A percentile compares a stretch with the other conserved stretches of the same genome.
phyloP scores from a whole-genome alignment of 2,329 filamentous ascomycete genomes.

The Gaeumannomyces sp. region DNA sequence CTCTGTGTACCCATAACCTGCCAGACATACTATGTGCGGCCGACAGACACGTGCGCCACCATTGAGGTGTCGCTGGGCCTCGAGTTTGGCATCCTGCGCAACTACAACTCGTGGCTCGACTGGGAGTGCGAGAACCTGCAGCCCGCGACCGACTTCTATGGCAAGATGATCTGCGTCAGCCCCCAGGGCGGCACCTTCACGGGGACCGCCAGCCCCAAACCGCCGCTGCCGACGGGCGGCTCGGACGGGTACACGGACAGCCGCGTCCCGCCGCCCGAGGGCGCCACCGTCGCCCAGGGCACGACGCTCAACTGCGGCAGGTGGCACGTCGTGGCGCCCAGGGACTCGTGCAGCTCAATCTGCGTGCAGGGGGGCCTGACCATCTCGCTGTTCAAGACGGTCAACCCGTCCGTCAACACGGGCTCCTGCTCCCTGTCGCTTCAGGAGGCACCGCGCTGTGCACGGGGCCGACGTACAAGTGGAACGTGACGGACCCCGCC shows the following conservation, averaged over 20 bases:
- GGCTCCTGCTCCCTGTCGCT: too few relatives aligned
- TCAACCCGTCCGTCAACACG: too few relatives aligned
- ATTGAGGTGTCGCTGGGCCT: neutral
- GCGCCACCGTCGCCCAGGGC: neutral
- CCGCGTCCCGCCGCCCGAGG: neutral
- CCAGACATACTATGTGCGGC: neutral
- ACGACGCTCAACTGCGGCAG: slow-evolving; percentile 1
- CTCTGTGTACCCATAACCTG: neutral
- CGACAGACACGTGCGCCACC: neutral
- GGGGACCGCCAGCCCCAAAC: neutral
- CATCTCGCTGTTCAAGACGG: too few relatives aligned
- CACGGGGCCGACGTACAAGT: too few relatives aligned
- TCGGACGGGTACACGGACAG: neutral
- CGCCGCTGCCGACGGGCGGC: neutral
- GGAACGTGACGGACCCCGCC: too few relatives aligned
- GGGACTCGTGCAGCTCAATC: neutral
- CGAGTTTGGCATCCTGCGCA: neutral
- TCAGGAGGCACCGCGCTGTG: too few relatives aligned
- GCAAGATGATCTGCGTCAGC: neutral
- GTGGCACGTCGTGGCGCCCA: neutral
- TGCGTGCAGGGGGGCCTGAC: too few relatives aligned
- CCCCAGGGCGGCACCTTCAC: neutral
- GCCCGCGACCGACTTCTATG: neutral
- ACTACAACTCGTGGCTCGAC: neutral
- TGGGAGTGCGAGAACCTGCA: neutral